phyloP scores from a whole-genome alignment of 2,329 filamentous ascomycete species.

The Thelonectria olida region DNA sequence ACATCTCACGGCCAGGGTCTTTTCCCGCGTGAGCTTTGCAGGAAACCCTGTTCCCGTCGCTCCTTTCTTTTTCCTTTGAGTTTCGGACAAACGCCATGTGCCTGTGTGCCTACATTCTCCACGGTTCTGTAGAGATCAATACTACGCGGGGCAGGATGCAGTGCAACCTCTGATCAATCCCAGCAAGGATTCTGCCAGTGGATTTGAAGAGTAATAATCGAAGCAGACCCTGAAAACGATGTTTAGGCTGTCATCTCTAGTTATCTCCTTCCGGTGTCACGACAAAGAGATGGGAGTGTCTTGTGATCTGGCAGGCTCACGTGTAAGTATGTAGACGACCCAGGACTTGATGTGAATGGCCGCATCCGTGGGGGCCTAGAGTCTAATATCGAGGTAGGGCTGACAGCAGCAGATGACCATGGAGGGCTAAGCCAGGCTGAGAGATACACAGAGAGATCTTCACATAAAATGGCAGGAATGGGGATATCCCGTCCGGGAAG shows the following conservation, averaged over 20 bases:
- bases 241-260: background rate
- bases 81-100: background rate
- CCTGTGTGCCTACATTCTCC: background rate
- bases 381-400: slow-evolving; percentile 14
- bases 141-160: slow-evolving; percentile 3
- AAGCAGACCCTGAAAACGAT: background rate
- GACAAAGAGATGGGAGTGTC: background rate
- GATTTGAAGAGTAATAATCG: background rate
- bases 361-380: slow-evolving; percentile 6
- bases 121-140: background rate
- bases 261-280: background rate
- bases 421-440: background rate
- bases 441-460: background rate
- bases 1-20: background rate
- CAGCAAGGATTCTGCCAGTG: background rate
- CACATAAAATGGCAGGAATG: background rate
- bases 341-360: background rate
- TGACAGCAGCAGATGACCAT: slow-evolving; percentile 14
- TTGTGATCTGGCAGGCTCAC: slow-evolving; percentile 8
- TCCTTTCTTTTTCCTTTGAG: background rate
- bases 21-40: background rate
- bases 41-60: background rate
- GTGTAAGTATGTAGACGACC: slow-evolving; percentile 1
- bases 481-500: slow-evolving; percentile 7
- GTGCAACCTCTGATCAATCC: background rate